Base-by-base conservation (phyloP, 1,139 yeast species). In the Candida sp. region DNA sequence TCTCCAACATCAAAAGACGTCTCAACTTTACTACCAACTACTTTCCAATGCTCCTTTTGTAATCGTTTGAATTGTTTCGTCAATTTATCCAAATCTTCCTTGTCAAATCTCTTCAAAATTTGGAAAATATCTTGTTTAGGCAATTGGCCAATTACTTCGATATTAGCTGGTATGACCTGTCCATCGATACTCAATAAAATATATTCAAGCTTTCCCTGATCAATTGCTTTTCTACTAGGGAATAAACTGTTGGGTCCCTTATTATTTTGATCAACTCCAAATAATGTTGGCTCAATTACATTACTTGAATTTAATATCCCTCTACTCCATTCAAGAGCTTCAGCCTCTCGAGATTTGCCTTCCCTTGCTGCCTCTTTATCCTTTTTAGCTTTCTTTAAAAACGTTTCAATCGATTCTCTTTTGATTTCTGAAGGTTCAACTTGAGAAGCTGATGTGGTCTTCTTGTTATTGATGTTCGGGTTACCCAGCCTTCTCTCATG, bases 261-360 rank as follows among this genome's bases (percentile, higher is more conserved):
- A 19, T 33, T 39, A 15, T 22, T 41, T 34, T 19, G 23, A 51
- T 41, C 8, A 15, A 84, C 81, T 9, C 80, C 69, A 59, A 81
- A 82, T 51, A 80, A 81, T 49, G 77, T 77, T 21, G 66, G 53
- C 30, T 66, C 77, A 21, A 81, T 52, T 0, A 79, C 61, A 30
- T 76, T 60, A 5, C 78, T 70, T 21, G 65, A 54, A 15, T 61
- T 56, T 15, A 55, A 50, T 49, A 64, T 60, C 35, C 66, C 63
- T 35, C 56, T 63, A 41, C 77, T 68, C 79, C 82, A 79, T 43
- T 80, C 84, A 51, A 64, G 79, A 1, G 86, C 83, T 40, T 73
- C 70, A 33, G 68, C 56, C 43, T 75, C 77, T 38, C 81, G 68
- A 52, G 77, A 77, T 40, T 66, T 55, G 34, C 67, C 69, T 45